Evolutionary conservation across 768 basidiomycete genomes (phyloP).

Genomic region (Auricularia cornea): DNA sequence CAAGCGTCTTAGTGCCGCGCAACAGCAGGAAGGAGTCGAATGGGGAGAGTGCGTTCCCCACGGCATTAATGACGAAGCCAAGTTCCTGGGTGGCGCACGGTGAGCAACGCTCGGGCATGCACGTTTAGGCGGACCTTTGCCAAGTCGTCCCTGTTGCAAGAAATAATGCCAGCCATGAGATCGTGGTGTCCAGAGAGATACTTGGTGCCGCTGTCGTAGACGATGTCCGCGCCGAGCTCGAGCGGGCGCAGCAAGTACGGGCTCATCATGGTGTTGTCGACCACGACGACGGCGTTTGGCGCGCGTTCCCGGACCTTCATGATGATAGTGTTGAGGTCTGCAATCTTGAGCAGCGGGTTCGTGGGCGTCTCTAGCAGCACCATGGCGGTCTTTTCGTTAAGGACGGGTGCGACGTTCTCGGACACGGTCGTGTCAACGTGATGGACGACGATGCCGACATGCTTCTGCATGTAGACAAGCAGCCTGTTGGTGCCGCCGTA

Average conservation of each 20-base stretch:
- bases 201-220: constrained; percentile 97
- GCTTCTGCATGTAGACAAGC: constrained; percentile 75
- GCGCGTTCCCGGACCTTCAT: constrained; percentile 75
- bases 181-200: constrained; percentile 98
- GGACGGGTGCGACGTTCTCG: constrained; percentile 46
- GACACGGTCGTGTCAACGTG: constrained; percentile 91
- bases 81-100: constrained; percentile 49
- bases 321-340: constrained; percentile 78
- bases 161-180: constrained; percentile 95
- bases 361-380: constrained; percentile 96
- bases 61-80: constrained; percentile 84
- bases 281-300: constrained; percentile 74
- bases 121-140: constrained; percentile 50
- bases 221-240: constrained; percentile 92
- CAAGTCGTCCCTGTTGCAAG: constrained; percentile 84
- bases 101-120: neutral
- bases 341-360: constrained; percentile 93
- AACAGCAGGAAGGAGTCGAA: constrained; percentile 96
- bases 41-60: constrained; percentile 90
- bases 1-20: constrained; percentile 92
- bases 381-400: constrained; percentile 80
- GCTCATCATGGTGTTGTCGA: constrained; percentile 99
- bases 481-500: constrained; percentile 98
- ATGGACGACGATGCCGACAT: constrained; percentile 82
- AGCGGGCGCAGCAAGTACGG: constrained; percentile 93